Conservation (phyloP, 805 yeast genomes). For the Candida succiphila region DNA sequence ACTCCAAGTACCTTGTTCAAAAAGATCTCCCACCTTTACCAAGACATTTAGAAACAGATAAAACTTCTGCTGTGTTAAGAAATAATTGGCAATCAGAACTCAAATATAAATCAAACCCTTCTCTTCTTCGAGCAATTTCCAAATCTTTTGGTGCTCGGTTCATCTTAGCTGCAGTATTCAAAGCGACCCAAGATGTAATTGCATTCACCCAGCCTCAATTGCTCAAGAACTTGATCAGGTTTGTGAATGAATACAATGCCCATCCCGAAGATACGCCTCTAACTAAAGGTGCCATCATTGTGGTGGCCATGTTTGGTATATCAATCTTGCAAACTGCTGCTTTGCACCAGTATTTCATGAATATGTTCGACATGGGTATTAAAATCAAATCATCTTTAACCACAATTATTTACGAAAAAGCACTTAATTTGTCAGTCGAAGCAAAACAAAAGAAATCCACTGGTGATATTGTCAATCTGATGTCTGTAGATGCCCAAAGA, state of each 20-base stretch:
- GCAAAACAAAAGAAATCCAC: slow-evolving; percentile 63
- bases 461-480: slow-evolving; percentile 89
- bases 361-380: slow-evolving; percentile 70
- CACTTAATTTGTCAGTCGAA: slow-evolving; percentile 62
- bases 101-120: slow-evolving; percentile 18
- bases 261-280: slow-evolving; percentile 48
- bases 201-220: slow-evolving; percentile 87
- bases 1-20: slow-evolving; percentile 30
- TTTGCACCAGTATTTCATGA: slow-evolving; percentile 71
- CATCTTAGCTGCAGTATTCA: slow-evolving; percentile 60
- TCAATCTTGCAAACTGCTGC: slow-evolving; percentile 72
- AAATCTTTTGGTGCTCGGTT: slow-evolving; percentile 70
- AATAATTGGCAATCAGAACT: slow-evolving; percentile 52
- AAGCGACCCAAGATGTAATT: slow-evolving; percentile 63
- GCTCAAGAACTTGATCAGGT: slow-evolving; percentile 53
- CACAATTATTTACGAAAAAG: slow-evolving; percentile 57
- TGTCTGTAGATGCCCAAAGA: slow-evolving; percentile 91
- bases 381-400: slow-evolving; percentile 61
- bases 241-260: slow-evolving; percentile 42
- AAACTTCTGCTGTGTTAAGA: slow-evolving; percentile 39
- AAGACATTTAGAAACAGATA: slow-evolving; percentile 43
- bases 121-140: slow-evolving; percentile 37
- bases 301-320: slow-evolving; percentile 62
- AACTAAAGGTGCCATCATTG: slow-evolving; percentile 67
- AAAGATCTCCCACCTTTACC: slow-evolving; percentile 80